Evolutionary conservation across 305 asterid species (phyloP), one percentile per base, ranked within the genome.

Genomic region (Fraxinus sp.): DNA sequence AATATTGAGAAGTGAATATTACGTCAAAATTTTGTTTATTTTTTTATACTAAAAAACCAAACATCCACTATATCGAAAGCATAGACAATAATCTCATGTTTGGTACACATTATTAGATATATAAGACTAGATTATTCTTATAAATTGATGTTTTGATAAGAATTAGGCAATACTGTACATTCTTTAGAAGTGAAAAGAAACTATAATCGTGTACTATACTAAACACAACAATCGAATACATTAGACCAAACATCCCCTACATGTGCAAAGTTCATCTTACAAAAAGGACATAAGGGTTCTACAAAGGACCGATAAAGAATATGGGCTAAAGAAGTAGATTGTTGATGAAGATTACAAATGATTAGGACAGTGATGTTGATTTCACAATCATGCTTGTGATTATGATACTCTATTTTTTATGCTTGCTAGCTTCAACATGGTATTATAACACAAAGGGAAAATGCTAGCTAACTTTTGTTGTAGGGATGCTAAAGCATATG

Each of bases 331-430:
- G 16, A 22, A 39, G 43, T 16, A 80, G 66, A 46, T 18, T 80
- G 78, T 70, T 80, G 18, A 33, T 71, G 71, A 43, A 71, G 83
- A 32, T 70, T 46, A 71, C 70, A 80, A 62, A 80, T 49, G 78
- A 80, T 33, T 24, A 46, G 7, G 77, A 80, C 49, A 18, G 46
- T 9, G 43, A 72, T 7, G 36, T 49, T 49, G 70, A 39, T 46
- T 46, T 46, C 57, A 46, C 57, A 46, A 46, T 46, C 18, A 46
- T 46, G 57, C 18, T 16, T 3, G 18, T 46, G 57, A 46, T 64
- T 13, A 79, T 32, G 75, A 59, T 79, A 35, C n/a, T 20, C 35
- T 20, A 36, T 8, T 59, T 64, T 3, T 64, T 79, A 66, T 64
- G 33, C 82, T 37, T 62, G 35, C 76, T 64, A 18, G 64, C 80